These are phyloP conservation scores for Pterulicium gracile DNA, from an alignment of 1,284 basidiomycete genomes.

Conservation along the genomic window DNA sequence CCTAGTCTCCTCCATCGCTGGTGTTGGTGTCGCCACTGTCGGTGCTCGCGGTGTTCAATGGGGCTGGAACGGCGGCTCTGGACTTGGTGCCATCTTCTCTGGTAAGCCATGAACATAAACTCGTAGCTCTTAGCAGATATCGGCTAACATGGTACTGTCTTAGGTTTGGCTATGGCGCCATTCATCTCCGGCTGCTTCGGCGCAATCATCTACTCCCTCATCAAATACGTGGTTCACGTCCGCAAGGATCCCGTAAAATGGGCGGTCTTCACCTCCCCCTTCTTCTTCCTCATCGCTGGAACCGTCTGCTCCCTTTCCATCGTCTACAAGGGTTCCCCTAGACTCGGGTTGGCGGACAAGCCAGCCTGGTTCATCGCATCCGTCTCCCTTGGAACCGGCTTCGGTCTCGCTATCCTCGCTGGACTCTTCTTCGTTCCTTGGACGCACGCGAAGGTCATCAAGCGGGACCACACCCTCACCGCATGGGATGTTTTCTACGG, in stretches of 20 bases:
- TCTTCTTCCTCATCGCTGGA: constrained; percentile 17
- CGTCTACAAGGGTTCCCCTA: constrained; percentile 19
- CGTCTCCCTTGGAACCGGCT: constrained; percentile 14
- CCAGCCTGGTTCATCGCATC: constrained; percentile 10
- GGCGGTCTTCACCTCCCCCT: constrained; percentile 15
- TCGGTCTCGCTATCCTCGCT: constrained; percentile 15
- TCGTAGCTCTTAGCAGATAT: too few species aligned
- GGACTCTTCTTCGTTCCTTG: constrained; percentile 19
- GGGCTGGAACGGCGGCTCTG: constrained; percentile 21
- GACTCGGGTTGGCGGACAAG: constrained; percentile 13
- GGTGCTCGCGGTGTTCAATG: constrained; percentile 16
- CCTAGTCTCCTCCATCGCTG: constrained; percentile 17
- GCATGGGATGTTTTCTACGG: constrained; percentile 11
- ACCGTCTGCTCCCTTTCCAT: constrained; percentile 17
- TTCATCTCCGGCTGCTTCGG: constrained; percentile 16
- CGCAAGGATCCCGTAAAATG: constrained; percentile 14
- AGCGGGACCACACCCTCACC: constrained; percentile 20
- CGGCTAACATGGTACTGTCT: too few species aligned
- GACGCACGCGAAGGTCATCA: constrained; percentile 17
- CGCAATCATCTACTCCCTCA: constrained; percentile 14
- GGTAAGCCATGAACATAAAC: too few species aligned
- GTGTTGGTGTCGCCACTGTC: constrained; percentile 19
- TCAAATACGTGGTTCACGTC: constrained; percentile 16
- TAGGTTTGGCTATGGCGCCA: constrained; percentile 16
- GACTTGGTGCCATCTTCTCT: constrained; percentile 19